phyloP scores from a whole-genome alignment of 352 stramenopile genomes.

The Phytophthora tentaculata region DNA sequence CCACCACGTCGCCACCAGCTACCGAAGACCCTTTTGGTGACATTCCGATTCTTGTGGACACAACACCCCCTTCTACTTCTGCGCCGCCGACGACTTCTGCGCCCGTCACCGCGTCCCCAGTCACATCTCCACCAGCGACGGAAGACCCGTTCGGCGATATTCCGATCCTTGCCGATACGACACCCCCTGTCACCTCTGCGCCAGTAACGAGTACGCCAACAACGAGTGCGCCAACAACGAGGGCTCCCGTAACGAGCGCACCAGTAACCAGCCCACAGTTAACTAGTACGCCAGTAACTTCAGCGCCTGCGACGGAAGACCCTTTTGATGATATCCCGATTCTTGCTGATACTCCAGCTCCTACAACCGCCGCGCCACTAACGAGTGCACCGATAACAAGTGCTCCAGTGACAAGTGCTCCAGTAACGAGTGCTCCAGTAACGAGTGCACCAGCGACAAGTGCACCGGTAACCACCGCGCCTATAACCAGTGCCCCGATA shows the following conservation, averaged over 20 bases:
- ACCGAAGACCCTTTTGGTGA: slow-evolving; percentile 25
- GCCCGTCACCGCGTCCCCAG: not conserved
- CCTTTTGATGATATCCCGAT: too few relatives aligned
- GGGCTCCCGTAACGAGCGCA: not conserved
- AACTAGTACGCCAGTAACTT: not conserved
- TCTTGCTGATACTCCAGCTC: not conserved
- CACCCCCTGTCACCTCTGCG: slow-evolving; percentile 8
- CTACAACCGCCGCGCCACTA: not conserved
- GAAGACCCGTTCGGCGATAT: not conserved
- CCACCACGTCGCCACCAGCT: slow-evolving; percentile 3
- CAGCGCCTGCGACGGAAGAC: not conserved
- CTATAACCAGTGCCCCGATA: not conserved
- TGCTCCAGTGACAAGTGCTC: not conserved
- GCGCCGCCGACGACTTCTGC: slow-evolving; percentile 5
- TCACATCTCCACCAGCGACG: slow-evolving; percentile 8
- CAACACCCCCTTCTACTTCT: slow-evolving; percentile 6
- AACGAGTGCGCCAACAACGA: not conserved
- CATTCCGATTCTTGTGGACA: slow-evolving; percentile 19
- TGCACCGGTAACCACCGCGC: not conserved
- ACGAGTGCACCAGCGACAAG: not conserved
- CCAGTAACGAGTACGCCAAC: slow-evolving; percentile 5
- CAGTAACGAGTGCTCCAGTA: not conserved
- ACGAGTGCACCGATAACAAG: not conserved
- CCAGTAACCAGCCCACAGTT: not conserved
- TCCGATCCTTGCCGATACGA: slow-evolving; percentile 15